Conservation (phyloP, 352 stramenopile species). For the Phytophthora boehmeriae region DNA sequence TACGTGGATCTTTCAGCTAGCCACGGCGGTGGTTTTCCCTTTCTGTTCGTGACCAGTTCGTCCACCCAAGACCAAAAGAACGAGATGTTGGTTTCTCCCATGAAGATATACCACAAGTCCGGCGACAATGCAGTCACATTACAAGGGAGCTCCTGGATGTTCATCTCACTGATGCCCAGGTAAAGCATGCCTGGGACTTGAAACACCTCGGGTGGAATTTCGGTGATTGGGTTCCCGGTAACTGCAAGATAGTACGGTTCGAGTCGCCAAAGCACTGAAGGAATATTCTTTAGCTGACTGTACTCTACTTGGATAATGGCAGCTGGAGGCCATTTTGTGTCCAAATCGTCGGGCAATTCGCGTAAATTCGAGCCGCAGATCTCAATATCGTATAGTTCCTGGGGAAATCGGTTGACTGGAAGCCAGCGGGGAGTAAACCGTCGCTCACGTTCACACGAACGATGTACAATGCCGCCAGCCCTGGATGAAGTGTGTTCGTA, state of each 20-base stretch:
- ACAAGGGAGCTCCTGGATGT: slow-evolving; percentile 5
- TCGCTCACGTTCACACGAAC: slow-evolving; percentile 33
- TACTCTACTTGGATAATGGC: slow-evolving; percentile 17
- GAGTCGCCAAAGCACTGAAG: slow-evolving; percentile 13
- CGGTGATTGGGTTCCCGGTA: slow-evolving; percentile 20
- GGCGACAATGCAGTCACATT: slow-evolving; percentile 10
- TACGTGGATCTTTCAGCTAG: background rate
- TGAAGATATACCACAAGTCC: background rate
- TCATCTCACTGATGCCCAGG: slow-evolving; percentile 10
- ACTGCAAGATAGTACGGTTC: slow-evolving; percentile 21
- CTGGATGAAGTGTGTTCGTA: slow-evolving; percentile 9
- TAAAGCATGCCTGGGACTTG: background rate
- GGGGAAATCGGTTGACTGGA: slow-evolving; percentile 33
- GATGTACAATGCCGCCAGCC: slow-evolving; percentile 32
- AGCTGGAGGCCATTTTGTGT: slow-evolving; percentile 28
- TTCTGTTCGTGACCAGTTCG: background rate
- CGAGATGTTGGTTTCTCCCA: slow-evolving; percentile 3
- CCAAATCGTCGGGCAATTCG: slow-evolving; percentile 26
- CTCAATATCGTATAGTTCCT: slow-evolving; percentile 29
- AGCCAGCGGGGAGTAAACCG: slow-evolving; percentile 22
- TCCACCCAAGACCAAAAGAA: slow-evolving; percentile 11
- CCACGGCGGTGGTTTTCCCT: background rate
- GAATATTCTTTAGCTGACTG: slow-evolving; percentile 8
- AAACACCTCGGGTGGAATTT: slow-evolving; percentile 14
- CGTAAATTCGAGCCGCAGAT: slow-evolving; percentile 35